phyloP scores from a whole-genome alignment of 768 basidiomycete species.

The Boletus fagicola region DNA sequence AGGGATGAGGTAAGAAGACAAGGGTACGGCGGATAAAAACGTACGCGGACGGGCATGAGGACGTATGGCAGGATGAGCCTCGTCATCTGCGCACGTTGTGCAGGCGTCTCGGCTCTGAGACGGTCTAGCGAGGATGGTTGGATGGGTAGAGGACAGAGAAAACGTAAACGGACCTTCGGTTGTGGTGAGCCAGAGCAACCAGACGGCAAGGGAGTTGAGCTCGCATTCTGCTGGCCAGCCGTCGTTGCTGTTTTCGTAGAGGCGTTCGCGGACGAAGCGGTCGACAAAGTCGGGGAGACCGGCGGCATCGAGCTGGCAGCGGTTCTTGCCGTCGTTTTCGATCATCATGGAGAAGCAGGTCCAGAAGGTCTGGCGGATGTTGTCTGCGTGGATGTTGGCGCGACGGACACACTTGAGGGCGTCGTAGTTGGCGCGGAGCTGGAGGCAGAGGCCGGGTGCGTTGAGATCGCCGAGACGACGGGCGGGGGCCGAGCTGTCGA shows the following conservation, averaged over 20 bases:
- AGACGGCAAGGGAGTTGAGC: slow-evolving; percentile 52
- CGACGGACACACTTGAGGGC: slow-evolving; percentile 2
- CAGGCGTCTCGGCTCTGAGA: slow-evolving; percentile 26
- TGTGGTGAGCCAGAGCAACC: slow-evolving; percentile 63
- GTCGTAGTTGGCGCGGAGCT: slow-evolving; percentile 39
- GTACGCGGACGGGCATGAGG: slow-evolving; percentile 50
- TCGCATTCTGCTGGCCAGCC: slow-evolving; percentile 60
- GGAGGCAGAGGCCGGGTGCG: slow-evolving; percentile 37
- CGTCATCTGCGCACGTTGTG: slow-evolving; percentile 30
- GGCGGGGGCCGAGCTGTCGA: slow-evolving; percentile 50
- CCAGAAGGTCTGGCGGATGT: slow-evolving; percentile 38
- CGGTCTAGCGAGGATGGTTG: slow-evolving; percentile 31
- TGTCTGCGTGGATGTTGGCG: no score
- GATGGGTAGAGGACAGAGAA: not conserved
- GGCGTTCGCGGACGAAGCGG: slow-evolving; percentile 41
- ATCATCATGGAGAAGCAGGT: slow-evolving; percentile 53
- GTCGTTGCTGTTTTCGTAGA: slow-evolving; percentile 41
- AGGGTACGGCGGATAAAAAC: not conserved
- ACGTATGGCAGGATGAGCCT: slow-evolving; percentile 44
- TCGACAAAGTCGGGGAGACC: slow-evolving; percentile 48
- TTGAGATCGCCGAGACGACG: slow-evolving; percentile 50
- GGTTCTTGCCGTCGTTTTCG: slow-evolving; percentile 70
- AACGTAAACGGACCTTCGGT: slow-evolving; percentile 42
- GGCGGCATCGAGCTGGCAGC: slow-evolving; percentile 51
- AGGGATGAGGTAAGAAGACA: slow-evolving; percentile 12